These are phyloP conservation scores for Epichloe gansuensis DNA, from an alignment of 2,329 filamentous ascomycete genomes.

Conservation along the genomic window DNA sequence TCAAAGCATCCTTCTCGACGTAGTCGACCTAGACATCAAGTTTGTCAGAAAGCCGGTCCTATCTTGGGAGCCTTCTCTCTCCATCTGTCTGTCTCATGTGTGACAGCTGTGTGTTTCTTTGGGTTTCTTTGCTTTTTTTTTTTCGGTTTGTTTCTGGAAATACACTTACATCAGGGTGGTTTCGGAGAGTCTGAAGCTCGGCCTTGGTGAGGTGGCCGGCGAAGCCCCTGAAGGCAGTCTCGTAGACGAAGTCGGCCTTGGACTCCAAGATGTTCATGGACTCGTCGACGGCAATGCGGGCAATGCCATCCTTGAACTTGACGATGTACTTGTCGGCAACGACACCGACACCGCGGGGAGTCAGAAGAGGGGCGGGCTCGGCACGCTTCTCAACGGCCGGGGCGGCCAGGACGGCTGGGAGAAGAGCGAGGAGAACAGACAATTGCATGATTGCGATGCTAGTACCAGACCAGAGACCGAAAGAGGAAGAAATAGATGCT, in stretches of 20 bases:
- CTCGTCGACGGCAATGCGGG: constrained; percentile 6
- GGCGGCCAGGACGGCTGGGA: constrained; percentile 13
- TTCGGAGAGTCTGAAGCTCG: constrained; percentile 12
- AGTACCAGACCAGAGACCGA: neutral
- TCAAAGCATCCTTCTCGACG: constrained; percentile 23
- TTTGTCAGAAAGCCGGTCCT: no score
- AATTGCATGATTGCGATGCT: constrained; percentile 11
- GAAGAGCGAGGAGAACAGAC: constrained; percentile 12
- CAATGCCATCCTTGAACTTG: constrained; percentile 15
- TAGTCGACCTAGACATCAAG: constrained; percentile 17
- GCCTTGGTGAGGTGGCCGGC: constrained; percentile 11
- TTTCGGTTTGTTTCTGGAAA: neutral
- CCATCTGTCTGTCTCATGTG: no score
- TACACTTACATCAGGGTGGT: constrained; percentile 12
- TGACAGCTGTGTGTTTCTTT: no score
- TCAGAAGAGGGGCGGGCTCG: constrained; percentile 15
- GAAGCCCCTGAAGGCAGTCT: constrained; percentile 14
- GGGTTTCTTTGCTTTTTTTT: no score
- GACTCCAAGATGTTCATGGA: constrained; percentile 8
- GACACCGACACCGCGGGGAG: constrained; percentile 8
- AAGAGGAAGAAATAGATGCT: neutral
- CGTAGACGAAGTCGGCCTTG: constrained; percentile 14
- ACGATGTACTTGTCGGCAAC: constrained; percentile 19
- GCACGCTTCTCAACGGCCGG: constrained; percentile 12
- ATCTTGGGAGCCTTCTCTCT: no score